Evolutionary conservation across 371 early-diverging fungal species (phyloP).

Genomic region (Mucor circinelloides): DNA sequence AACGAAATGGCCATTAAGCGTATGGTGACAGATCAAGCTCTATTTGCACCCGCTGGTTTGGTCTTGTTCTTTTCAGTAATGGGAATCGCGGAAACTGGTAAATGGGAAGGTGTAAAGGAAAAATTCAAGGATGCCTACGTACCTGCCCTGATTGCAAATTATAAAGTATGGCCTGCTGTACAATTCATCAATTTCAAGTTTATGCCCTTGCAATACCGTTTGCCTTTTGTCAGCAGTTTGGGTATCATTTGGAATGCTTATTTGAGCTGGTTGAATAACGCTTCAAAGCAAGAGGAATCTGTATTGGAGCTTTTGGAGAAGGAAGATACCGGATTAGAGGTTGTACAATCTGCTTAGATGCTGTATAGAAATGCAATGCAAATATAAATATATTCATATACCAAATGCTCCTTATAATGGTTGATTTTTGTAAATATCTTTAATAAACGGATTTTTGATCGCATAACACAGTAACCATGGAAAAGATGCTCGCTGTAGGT

Average conservation of each 20-base stretch:
- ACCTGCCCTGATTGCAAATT: conserved; percentile 76
- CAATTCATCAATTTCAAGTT: conserved; percentile 80
- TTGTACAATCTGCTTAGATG: conserved; percentile 35
- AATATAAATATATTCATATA: conserved; percentile 64
- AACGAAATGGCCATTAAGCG: conserved; percentile 43
- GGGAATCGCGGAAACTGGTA: conserved; percentile 63
- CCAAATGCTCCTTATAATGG: too few relatives aligned
- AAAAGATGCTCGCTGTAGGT: too few relatives aligned
- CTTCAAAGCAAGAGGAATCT: conserved; percentile 39
- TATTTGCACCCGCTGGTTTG: conserved; percentile 78
- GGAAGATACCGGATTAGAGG: conserved; percentile 19
- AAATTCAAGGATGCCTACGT: conserved; percentile 63
- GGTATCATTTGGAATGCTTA: conserved; percentile 85
- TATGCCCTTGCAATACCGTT: conserved; percentile 71
- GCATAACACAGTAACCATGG: too few relatives aligned
- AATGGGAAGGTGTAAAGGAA: conserved; percentile 57
- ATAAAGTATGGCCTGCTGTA: conserved; percentile 80
- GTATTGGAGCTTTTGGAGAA: conserved; percentile 19
- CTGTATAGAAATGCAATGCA: conserved; percentile 53
- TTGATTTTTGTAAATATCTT: too few relatives aligned
- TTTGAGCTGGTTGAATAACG: conserved; percentile 70
- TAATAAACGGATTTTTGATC: too few relatives aligned
- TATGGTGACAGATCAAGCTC: conserved; percentile 66
- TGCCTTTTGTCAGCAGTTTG: conserved; percentile 76
- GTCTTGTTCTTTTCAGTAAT: conserved; percentile 69